Base-by-base conservation (phyloP, 345 rosid species). In the Eucalyptus caleyi region DNA sequence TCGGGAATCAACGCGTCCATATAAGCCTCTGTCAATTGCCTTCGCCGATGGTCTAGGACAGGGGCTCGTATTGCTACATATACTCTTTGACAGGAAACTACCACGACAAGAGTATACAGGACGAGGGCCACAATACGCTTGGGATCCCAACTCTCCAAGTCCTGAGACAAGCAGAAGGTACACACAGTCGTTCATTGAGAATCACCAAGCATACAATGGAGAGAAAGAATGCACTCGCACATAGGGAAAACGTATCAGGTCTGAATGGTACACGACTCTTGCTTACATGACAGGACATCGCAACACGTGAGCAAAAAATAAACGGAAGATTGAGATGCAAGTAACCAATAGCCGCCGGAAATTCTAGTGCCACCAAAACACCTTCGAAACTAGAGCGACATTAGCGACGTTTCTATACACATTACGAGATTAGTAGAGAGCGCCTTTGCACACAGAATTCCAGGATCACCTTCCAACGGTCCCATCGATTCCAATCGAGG, bases 1-100 rank as follows among this genome's bases (percentile, higher is more conserved):
- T 97, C 99, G 11, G 99, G 99, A 92, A 97, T 93, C 94, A 97
- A 93, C 56, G 99, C 94, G 92, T 97, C 99, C 99, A 97, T 97
- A 92, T 94, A 97, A 92, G 98, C 98, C 93, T 97, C 98, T 1
- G 97, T 92, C 90, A 96, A 90, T 90, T 95, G 97, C 90, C 90
- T 95, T 92, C 91, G 94, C 90, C 95, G 96, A 47, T 95, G 95
- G 88, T 93, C 93, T 59, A 93, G 89, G 87, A 88, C 90, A 4
- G 98, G 97, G 91, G 97, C 96, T 92, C 95, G 98, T 80, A 96
- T 72, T 15, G 95, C 96, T 85, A 90, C 91, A 91, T 95, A 95
- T 86, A 95, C 87, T 90, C 95, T 91, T 94, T 93, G 96, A 92
- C 94, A 94, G 90, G 98, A 95, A 89, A 95, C 88, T 47, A 93